Evolutionary conservation across 148 eudicot genomes (phyloP).

Genomic region (Arbutus unedo): DNA sequence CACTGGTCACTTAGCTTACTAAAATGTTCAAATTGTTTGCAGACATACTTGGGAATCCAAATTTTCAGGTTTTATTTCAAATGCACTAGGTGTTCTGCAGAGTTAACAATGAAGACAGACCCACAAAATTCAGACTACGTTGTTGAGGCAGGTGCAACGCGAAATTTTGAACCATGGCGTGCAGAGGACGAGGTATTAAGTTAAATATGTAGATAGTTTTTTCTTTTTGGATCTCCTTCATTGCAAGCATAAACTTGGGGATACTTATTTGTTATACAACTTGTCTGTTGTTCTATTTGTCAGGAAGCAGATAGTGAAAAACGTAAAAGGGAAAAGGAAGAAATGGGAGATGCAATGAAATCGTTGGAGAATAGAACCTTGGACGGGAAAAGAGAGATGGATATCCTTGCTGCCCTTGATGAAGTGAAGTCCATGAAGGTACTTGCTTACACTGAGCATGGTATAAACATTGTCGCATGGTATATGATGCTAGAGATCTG

Average conservation of each 20-base stretch:
- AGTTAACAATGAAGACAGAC: constrained; percentile 79
- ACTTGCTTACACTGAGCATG: background rate
- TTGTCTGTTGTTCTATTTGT: background rate
- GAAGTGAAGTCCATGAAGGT: constrained; percentile 98
- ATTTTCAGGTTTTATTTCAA: constrained; percentile 85
- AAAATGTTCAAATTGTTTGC: constrained; percentile 22
- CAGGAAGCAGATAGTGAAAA: constrained; percentile 63
- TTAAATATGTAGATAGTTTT: constrained; percentile 6
- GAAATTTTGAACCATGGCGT: constrained; percentile 97
- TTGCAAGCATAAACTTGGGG: background rate
- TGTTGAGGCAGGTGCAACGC: constrained; percentile 79
- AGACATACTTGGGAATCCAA: constrained; percentile 91
- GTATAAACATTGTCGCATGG: background rate
- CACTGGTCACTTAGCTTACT: constrained; percentile 2
- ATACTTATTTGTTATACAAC: background rate
- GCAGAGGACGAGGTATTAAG: constrained; percentile 68
- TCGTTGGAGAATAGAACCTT: constrained; percentile 87
- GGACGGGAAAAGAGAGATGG: constrained; percentile 95
- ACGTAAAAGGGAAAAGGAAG: constrained; percentile 73
- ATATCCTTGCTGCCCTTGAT: constrained; percentile 87
- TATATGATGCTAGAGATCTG: background rate
- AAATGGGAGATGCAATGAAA: constrained; percentile 98
- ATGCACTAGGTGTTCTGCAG: constrained; percentile 88
- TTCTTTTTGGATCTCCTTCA: background rate
- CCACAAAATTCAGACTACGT: constrained; percentile 86